Evolutionary conservation across 352 stramenopile genomes (phyloP).

Genomic region (Vaucheria bursata): DNA sequence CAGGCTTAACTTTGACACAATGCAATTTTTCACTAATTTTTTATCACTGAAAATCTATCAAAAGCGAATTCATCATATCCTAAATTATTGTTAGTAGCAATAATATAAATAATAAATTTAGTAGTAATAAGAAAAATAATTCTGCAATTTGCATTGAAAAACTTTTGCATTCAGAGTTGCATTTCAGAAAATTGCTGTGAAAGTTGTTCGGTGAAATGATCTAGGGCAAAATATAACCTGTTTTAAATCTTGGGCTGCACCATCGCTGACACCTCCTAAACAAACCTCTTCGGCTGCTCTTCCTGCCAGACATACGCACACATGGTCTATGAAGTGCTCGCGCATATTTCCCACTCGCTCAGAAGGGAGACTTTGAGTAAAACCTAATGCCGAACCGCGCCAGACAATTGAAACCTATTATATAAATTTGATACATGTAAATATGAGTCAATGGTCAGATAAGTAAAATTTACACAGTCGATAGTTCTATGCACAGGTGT

Average conservation of each 20-base stretch:
- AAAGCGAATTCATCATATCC: too few relatives aligned
- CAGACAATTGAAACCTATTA: conserved; percentile 36
- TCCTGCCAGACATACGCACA: conserved; percentile 94
- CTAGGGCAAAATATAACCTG: conserved; percentile 3
- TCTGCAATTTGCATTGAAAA: neutral
- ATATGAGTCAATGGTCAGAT: too few relatives aligned
- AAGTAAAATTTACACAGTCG: too few relatives aligned
- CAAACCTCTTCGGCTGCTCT: conserved; percentile 89
- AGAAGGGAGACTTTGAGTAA: conserved; percentile 10
- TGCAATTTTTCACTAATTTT: too few relatives aligned
- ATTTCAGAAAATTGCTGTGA: neutral
- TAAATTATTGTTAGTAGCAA: too few relatives aligned
- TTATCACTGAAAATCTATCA: too few relatives aligned
- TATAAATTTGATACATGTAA: too few relatives aligned
- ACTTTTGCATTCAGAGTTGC: neutral
- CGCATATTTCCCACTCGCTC: conserved; percentile 45
- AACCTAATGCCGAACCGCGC: conserved; percentile 22
- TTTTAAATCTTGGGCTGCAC: conserved; percentile 21
- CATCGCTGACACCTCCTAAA: conserved; percentile 15
- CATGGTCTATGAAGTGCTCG: conserved; percentile 91
- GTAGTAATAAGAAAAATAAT: conserved; percentile 4
- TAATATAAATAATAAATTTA: too few relatives aligned
- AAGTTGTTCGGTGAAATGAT: conserved; percentile 22
- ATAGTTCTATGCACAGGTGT: too few relatives aligned
- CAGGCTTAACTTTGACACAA: too few relatives aligned